phyloP scores from a whole-genome alignment of 805 yeast species.

The Barnettozyma pratensis region DNA sequence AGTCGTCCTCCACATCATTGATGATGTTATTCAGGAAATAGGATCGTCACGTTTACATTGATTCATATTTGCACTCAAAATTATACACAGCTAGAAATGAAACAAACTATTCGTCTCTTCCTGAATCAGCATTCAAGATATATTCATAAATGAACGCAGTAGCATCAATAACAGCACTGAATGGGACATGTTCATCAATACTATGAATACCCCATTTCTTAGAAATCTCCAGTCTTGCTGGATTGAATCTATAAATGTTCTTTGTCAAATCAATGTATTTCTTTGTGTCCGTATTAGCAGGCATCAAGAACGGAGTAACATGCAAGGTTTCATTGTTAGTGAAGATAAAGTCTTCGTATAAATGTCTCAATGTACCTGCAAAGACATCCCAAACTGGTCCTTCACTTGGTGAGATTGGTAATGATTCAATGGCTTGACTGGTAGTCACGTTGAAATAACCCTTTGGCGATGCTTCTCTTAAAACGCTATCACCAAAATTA shows the following conservation, averaged over 20 bases:
- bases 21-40: constrained; percentile 3
- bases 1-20: constrained; percentile 13
- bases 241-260: constrained; percentile 53
- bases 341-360: constrained; percentile 41
- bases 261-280: constrained; percentile 57
- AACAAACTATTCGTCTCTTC: neutral
- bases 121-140: constrained; percentile 37
- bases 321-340: constrained; percentile 49
- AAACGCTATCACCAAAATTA: constrained; percentile 12
- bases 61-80: too few species aligned
- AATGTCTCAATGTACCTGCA: constrained; percentile 38
- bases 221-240: constrained; percentile 14
- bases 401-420: constrained; percentile 13
- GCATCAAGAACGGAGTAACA: constrained; percentile 38
- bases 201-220: constrained; percentile 38
- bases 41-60: neutral
- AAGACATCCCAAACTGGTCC: constrained; percentile 19
- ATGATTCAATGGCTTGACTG: constrained; percentile 8
- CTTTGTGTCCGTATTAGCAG: constrained; percentile 70
- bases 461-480: constrained; percentile 17
- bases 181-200: constrained; percentile 47
- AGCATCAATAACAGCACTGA: constrained; percentile 49
- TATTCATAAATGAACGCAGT: constrained; percentile 47
- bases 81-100: neutral
- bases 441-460: constrained; percentile 26